Conservation (phyloP, 148 eudicot species). For the Vaccinium macrocarpon region DNA sequence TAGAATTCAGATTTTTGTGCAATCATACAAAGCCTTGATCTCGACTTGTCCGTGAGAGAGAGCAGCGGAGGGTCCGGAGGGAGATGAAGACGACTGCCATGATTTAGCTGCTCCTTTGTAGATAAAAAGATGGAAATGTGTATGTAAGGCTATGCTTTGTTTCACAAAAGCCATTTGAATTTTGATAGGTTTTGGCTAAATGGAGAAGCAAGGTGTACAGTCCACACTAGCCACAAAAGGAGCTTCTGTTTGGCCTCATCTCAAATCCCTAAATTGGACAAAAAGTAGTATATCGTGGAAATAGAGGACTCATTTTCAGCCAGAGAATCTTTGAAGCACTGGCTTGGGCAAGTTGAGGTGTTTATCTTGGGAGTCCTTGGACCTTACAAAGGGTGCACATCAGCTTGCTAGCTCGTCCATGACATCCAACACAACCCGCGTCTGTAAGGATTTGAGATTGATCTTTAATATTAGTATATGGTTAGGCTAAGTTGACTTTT, state of each 20-base stretch:
- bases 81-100: slow-evolving; percentile 18
- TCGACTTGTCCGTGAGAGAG: background rate
- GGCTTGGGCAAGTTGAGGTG: background rate
- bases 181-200: slow-evolving; percentile 9
- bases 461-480: too few species aligned
- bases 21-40: background rate
- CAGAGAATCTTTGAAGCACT: background rate
- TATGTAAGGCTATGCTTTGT: slow-evolving; percentile 27
- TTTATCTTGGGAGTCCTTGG: background rate
- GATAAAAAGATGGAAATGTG: slow-evolving; percentile 23
- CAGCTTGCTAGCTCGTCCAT: background rate
- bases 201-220: slow-evolving; percentile 18
- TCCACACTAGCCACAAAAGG: background rate
- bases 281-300: too few species aligned
- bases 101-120: slow-evolving; percentile 12
- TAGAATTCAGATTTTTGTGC: background rate
- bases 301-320: background rate
- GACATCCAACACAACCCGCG: too few species aligned
- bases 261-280: background rate
- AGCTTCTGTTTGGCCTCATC: background rate
- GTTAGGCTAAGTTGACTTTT: background rate
- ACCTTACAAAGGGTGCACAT: background rate
- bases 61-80: background rate
- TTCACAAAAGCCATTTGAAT: slow-evolving; percentile 13
- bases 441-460: too few species aligned